A percentile compares a stretch with the other conserved stretches of the same genome.
Evolutionary conservation across 1,284 basidiomycete species (phyloP).

Genomic region (Ganoderma boninense): DNA sequence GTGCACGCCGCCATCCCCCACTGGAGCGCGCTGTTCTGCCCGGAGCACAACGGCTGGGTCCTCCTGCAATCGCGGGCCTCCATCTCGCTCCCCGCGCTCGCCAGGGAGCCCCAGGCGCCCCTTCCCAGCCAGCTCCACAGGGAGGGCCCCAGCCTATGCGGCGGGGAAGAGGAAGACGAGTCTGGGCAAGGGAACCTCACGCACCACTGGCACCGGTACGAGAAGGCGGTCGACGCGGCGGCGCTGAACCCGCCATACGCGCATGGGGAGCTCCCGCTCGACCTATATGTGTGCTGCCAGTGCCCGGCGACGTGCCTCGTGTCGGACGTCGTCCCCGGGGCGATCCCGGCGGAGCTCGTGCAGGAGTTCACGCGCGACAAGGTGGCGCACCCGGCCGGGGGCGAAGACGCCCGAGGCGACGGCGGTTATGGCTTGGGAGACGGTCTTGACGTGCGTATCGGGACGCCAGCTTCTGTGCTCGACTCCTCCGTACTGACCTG

Average conservation of each 20-base stretch:
- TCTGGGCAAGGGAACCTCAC: constrained; percentile 64
- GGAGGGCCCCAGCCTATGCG: constrained; percentile 58
- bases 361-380: constrained; percentile 54
- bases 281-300: constrained; percentile 84
- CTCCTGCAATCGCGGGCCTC: constrained; percentile 73
- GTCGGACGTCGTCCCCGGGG: constrained; percentile 73
- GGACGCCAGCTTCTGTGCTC: too few relatives aligned
- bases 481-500: not conserved
- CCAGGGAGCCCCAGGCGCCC: constrained; percentile 49
- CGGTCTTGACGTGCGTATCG: constrained; percentile 65
- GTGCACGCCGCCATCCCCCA: constrained; percentile 75
- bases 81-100: constrained; percentile 64
- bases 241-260: constrained; percentile 70
- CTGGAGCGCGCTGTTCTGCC: constrained; percentile 81
- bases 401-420: constrained; percentile 56
- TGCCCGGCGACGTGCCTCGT: constrained; percentile 77
- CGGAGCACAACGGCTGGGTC: constrained; percentile 82
- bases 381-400: constrained; percentile 47
- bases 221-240: constrained; percentile 68
- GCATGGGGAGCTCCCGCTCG: constrained; percentile 67
- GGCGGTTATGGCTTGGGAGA: constrained; percentile 66
- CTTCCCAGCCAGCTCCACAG: constrained; percentile 65
- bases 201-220: constrained; percentile 82
- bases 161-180: constrained; percentile 55
- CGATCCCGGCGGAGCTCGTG: constrained; percentile 64